phyloP scores from a whole-genome alignment of 495 filamentous ascomycete species.

The Podospora pseudopauciseta region DNA sequence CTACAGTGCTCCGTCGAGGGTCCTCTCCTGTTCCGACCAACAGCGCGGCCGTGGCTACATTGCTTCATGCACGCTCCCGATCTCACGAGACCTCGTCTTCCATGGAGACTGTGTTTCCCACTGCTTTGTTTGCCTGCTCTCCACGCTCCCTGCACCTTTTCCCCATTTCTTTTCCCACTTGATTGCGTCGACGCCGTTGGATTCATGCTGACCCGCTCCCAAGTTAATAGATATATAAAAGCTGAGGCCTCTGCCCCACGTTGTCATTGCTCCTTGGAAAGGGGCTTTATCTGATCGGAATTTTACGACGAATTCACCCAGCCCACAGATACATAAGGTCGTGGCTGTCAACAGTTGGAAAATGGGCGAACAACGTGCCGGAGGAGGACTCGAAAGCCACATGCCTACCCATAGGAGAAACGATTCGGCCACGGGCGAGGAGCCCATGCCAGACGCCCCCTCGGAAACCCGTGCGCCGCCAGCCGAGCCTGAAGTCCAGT shows the following conservation, averaged over 20 bases:
- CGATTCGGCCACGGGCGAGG: constrained; percentile 28
- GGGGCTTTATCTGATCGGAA: neutral
- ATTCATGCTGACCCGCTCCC: constrained; percentile 16
- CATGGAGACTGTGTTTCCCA: constrained; percentile 22
- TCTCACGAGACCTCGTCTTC: constrained; percentile 42
- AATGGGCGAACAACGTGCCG: constrained; percentile 48
- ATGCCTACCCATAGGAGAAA: constrained; percentile 38
- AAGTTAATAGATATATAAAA: constrained; percentile 8
- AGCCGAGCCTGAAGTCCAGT: constrained; percentile 21
- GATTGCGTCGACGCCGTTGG: constrained; percentile 11
- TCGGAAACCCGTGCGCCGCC: constrained; percentile 28
- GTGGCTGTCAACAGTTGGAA: neutral
- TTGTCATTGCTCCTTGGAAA: neutral
- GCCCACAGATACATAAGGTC: neutral
- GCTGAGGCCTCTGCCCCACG: neutral
- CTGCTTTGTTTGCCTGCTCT: constrained; percentile 24
- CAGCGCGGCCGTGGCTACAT: constrained; percentile 33
- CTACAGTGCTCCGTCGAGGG: constrained; percentile 13
- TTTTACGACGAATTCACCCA: neutral
- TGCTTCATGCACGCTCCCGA: constrained; percentile 37
- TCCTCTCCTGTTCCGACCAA: constrained; percentile 21
- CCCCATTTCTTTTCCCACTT: constrained; percentile 5
- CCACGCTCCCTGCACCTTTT: constrained; percentile 14
- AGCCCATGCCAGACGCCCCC: constrained; percentile 31
- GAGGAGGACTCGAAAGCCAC: constrained; percentile 44